Percentiles rank a stretch among this genome's conserved stretches.
phyloP scores from a whole-genome alignment of 2,329 filamentous ascomycete genomes.

The Monosporascus sp. region DNA sequence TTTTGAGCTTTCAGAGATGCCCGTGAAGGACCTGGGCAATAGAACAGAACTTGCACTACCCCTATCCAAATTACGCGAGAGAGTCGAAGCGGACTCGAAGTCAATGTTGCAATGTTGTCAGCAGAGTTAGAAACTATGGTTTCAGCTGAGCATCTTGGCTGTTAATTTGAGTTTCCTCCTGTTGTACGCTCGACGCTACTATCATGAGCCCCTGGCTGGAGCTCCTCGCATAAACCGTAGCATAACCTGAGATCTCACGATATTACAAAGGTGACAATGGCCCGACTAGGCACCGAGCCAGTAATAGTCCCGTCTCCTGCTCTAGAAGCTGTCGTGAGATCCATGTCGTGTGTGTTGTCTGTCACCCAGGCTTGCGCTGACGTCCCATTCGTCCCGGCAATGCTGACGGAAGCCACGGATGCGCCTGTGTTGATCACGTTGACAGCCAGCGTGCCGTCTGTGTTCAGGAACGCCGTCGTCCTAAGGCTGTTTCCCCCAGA shows the following conservation, averaged over 20 bases:
- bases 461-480: conserved; percentile 24
- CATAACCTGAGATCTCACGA: conserved; percentile 10
- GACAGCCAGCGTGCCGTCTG: conserved; percentile 25
- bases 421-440: conserved; percentile 22
- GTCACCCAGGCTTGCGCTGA: conserved; percentile 30
- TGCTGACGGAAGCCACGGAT: conserved; percentile 21
- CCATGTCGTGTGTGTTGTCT: conserved; percentile 25
- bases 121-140: neutral
- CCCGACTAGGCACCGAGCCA: conserved; percentile 15
- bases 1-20: neutral
- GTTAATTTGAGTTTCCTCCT: conserved; percentile 4
- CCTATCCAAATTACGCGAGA: neutral
- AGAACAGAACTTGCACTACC: neutral
- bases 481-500: conserved; percentile 12
- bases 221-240: conserved; percentile 6
- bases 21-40: no score
- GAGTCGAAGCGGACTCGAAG: no score
- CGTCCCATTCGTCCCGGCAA: conserved; percentile 23
- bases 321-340: conserved; percentile 9
- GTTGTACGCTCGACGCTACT: conserved; percentile 8
- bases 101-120: neutral
- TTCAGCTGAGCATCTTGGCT: conserved; percentile 1
- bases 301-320: conserved; percentile 11
- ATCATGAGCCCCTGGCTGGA: conserved; percentile 10
- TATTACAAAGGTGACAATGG: conserved; percentile 7